phyloP scores from a whole-genome alignment of 352 stramenopile genomes.

The Phytophthora cactorum region DNA sequence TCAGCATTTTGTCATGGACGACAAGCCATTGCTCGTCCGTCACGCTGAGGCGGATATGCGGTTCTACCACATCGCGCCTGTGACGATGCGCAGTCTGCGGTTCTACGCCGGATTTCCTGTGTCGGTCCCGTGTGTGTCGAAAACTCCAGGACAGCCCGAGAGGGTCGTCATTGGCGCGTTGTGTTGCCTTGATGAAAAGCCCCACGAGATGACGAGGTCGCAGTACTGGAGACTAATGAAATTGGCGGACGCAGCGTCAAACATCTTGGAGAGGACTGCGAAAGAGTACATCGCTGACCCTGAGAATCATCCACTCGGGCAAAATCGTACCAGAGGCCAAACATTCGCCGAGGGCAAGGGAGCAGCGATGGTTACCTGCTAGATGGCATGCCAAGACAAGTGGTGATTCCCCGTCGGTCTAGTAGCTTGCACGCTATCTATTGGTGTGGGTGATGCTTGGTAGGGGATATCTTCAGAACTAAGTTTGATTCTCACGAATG shows the following conservation, averaged over 20 bases:
- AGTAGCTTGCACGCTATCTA: too few species aligned
- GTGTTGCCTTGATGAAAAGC: conserved; percentile 41
- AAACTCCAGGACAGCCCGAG: conserved; percentile 1
- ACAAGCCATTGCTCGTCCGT: conserved; percentile 39
- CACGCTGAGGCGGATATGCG: conserved; percentile 49
- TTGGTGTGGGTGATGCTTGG: too few species aligned
- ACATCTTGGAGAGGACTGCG: conserved; percentile 30
- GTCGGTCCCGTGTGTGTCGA: conserved; percentile 10
- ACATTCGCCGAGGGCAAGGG: background rate
- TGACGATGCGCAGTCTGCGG: conserved; percentile 23
- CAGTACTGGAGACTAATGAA: conserved; percentile 49
- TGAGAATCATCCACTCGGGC: conserved; percentile 1
- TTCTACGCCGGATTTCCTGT: conserved; percentile 53
- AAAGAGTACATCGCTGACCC: conserved; percentile 16
- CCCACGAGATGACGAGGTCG: conserved; percentile 36
- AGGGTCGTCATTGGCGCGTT: conserved; percentile 38
- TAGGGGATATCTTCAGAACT: too few species aligned
- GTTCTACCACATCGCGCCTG: conserved; percentile 42
- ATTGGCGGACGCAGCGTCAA: conserved; percentile 37
- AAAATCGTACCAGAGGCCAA: background rate
- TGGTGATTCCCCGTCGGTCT: too few species aligned
- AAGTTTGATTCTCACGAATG: too few species aligned
- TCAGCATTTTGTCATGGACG: conserved; percentile 52
- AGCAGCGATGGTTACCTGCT: background rate
- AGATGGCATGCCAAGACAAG: background rate